Conservation (phyloP, 108 stramenopile species). For the Cyclotella choctawhatcheeana region DNA sequence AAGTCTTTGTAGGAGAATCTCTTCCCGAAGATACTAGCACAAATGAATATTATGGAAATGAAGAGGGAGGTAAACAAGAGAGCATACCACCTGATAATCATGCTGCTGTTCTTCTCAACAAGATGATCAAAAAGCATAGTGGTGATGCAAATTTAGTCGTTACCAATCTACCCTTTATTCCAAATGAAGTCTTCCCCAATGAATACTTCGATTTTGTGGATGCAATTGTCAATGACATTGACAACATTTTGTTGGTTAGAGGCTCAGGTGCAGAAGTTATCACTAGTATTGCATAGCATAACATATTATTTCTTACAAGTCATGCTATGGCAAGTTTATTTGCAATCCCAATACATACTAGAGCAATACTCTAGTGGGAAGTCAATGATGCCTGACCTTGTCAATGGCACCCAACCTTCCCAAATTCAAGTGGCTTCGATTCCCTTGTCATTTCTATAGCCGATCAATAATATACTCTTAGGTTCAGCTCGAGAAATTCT, state of each 20-base stretch:
- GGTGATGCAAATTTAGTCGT: slow-evolving; percentile 66
- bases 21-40: not conserved
- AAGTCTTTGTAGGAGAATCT: slow-evolving; percentile 31
- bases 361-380: too few species aligned
- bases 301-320: not conserved
- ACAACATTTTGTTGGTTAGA: slow-evolving; percentile 66
- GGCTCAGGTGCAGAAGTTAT: slow-evolving; percentile 80
- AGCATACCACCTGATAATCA: not conserved
- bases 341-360: too few species aligned
- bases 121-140: slow-evolving; percentile 57
- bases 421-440: too few species aligned
- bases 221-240: slow-evolving; percentile 51
- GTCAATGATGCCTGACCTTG: too few species aligned
- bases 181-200: slow-evolving; percentile 38
- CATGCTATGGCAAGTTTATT: too few species aligned
- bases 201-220: slow-evolving; percentile 67
- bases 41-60: not conserved
- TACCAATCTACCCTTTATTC: slow-evolving; percentile 77
- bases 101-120: slow-evolving; percentile 46
- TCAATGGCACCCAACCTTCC: too few species aligned
- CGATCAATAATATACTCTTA: too few species aligned
- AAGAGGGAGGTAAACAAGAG: not conserved
- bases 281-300: slow-evolving; percentile 62
- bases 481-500: too few species aligned
- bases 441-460: too few species aligned